These are phyloP conservation scores for Fusarium sp. DNA, from an alignment of 2,329 filamentous ascomycete genomes.

Conservation along the genomic window DNA sequence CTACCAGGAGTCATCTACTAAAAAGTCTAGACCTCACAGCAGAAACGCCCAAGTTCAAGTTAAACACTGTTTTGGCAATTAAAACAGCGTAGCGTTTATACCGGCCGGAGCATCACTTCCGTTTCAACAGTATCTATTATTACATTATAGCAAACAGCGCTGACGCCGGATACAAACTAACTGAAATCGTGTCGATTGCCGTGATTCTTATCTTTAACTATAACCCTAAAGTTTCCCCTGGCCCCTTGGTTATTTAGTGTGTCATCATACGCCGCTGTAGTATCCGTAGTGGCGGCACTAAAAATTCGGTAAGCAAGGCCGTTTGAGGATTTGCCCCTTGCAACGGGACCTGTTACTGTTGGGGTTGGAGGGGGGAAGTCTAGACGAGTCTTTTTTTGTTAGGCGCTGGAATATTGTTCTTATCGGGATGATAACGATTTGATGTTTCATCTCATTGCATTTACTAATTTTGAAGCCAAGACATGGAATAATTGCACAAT, in stretches of 20 bases:
- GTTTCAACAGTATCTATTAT: conserved; percentile 1
- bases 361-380: not conserved
- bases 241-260: not conserved
- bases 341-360: conserved; percentile 1
- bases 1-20: fast-evolving
- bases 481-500: not conserved
- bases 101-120: not conserved
- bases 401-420: not conserved
- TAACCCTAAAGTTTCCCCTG: not conserved
- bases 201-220: not conserved
- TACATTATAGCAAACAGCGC: not conserved
- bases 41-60: not conserved
- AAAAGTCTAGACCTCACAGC: not conserved
- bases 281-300: not conserved
- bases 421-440: not conserved
- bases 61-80: not conserved
- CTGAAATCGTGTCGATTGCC: not conserved
- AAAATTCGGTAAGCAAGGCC: conserved; percentile 1
- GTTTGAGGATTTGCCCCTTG: conserved; percentile 13
- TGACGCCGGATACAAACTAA: not conserved
- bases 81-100: not conserved
- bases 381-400: not conserved
- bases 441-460: not conserved
- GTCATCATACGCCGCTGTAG: not conserved
- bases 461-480: not conserved